phyloP scores from a whole-genome alignment of 202 grass and related monocot genomes.

The Eragrostis tef region DNA sequence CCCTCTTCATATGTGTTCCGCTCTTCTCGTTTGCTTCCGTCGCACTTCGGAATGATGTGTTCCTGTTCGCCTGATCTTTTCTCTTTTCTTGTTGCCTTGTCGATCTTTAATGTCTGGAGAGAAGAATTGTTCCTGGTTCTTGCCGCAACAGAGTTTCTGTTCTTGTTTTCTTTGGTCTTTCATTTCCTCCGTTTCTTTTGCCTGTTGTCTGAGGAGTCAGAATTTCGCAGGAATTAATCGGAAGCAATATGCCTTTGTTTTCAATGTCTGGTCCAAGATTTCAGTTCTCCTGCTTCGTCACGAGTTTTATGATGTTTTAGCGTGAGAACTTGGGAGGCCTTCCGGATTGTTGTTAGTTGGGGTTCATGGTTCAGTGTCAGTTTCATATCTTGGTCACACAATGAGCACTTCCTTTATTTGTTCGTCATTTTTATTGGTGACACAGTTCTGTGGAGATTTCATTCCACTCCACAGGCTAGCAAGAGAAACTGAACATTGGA shows the following conservation, averaged over 20 bases:
- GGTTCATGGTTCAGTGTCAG: conserved; percentile 24
- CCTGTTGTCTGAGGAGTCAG: conserved; percentile 23
- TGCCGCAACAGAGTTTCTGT: neutral
- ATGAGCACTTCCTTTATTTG: neutral
- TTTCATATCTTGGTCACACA: conserved; percentile 19
- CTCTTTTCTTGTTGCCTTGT: neutral
- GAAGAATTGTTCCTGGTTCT: conserved; percentile 37
- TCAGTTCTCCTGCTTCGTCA: neutral
- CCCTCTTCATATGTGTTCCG: conserved; percentile 5
- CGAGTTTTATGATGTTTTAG: neutral
- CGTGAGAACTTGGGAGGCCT: neutral
- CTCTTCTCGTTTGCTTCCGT: conserved; percentile 50
- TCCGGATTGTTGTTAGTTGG: neutral
- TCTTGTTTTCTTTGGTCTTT: neutral
- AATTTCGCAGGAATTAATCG: neutral
- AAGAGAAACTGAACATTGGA: conserved; percentile 1
- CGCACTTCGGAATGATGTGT: conserved; percentile 59
- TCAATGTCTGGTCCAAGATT: conserved; percentile 23
- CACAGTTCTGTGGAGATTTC: neutral
- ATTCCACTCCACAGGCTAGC: neutral
- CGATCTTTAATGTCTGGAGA: conserved; percentile 27
- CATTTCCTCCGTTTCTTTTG: neutral
- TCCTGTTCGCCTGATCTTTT: conserved; percentile 11
- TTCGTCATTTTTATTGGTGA: neutral
- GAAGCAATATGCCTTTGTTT: neutral